Conservation (phyloP, 2,329 filamentous ascomycete species). For the Xylaria sp. region DNA sequence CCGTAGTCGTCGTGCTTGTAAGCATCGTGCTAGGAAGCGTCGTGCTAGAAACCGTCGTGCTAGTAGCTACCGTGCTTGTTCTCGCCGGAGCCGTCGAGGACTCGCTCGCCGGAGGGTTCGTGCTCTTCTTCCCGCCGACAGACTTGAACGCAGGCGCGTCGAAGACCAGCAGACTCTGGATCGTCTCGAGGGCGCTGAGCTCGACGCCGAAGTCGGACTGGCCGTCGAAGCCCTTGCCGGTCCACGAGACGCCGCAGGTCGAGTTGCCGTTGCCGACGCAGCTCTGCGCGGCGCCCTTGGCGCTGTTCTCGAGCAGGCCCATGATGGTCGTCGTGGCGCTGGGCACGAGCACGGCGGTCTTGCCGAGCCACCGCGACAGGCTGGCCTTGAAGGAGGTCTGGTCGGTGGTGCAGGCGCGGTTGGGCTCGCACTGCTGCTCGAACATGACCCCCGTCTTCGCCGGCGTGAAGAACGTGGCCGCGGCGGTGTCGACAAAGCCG, state of each 20-base stretch:
- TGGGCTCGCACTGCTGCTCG: slow-evolving; percentile 68
- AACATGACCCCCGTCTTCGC: slow-evolving; percentile 59
- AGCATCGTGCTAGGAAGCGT: neutral
- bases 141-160: slow-evolving; percentile 27
- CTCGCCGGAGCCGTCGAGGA: neutral
- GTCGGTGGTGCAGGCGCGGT: slow-evolving; percentile 47
- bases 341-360: slow-evolving; percentile 50
- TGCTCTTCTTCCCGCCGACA: slow-evolving; percentile 2
- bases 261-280: slow-evolving; percentile 43
- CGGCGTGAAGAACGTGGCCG: slow-evolving; percentile 56
- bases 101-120: neutral
- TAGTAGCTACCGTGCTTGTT: neutral
- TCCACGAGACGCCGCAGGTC: slow-evolving; percentile 66
- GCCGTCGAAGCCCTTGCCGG: slow-evolving; percentile 58
- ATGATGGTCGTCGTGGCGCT: slow-evolving; percentile 44
- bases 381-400: slow-evolving; percentile 56
- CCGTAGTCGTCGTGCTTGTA: neutral
- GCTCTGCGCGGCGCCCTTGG: slow-evolving; percentile 54
- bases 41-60: neutral
- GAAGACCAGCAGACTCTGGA: slow-evolving; percentile 51
- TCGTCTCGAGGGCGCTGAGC: slow-evolving; percentile 64
- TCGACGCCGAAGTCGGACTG: slow-evolving; percentile 66
- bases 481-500: slow-evolving; percentile 57
- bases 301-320: slow-evolving; percentile 46
- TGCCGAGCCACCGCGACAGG: slow-evolving; percentile 61